Evolutionary conservation across 2,329 filamentous ascomycete species (phyloP), one percentile per base, ranked within the genome.

Genomic region (Arthrobotrys iridis): DNA sequence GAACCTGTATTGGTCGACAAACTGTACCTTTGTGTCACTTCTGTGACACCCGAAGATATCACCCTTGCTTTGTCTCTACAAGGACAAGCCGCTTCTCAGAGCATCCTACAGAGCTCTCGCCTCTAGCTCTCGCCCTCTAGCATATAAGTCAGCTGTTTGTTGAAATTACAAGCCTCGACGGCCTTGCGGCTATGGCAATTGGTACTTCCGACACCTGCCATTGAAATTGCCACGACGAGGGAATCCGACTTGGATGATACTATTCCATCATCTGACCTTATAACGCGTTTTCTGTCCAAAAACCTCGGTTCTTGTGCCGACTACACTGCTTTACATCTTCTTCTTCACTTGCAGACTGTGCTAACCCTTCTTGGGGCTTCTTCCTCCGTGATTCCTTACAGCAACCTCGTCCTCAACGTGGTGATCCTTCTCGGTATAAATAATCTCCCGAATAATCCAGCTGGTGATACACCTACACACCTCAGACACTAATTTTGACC

Each of bases 1-100:
- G 50, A 75, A 64, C 58, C 57, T 67, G 71, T 59, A 75, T 64
- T 68, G 71, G 70, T 64, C 57, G 71, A 63, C 71, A 75, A 67
- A 68, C 30, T 58, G 55, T 60, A 43, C 48, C 40, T 75, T 20
- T 50, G 63, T 75, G 55, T 68, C 20, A 62, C 64, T 46, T 41
- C 8, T 33, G 55, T 62, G 55, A 55, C 55, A 74, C 70, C 46
- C 52, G 62, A 74, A 59, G 41, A 7, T 58, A 33, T 59, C 62
- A 41, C 59, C 48, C 13, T 24, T 30, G 26, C 28, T 41, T 50
- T 52, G 58, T 45, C 33, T 33, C 43, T 26, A 59, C 68, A 26
- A 62, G 62, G 60, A 48, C 43, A 50, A 67, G 55, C 55, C 43
- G 20, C 45, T 37, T 58, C 62, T 66, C 68, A 48, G 20, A 59